Conservation (phyloP, 208 protist species). For the Blastocrithidia nonstop region DNA sequence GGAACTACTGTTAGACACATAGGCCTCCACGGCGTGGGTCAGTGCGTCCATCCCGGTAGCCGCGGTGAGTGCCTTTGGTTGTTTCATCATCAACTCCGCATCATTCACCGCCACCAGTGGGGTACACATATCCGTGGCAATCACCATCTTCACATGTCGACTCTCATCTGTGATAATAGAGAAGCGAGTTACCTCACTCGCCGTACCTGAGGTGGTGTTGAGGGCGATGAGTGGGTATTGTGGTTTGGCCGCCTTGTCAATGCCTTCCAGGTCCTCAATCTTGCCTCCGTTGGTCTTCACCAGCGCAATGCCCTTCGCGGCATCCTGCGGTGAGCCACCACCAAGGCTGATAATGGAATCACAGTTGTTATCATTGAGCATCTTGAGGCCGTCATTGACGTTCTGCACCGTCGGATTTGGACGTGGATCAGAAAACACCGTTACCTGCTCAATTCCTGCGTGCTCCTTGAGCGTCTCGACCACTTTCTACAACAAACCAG, state of each 20-base stretch:
- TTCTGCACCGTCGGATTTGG: constrained; percentile 48
- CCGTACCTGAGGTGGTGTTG: constrained; percentile 82
- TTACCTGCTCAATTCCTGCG: constrained; percentile 20
- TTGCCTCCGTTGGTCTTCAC: constrained; percentile 56
- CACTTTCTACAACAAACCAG: constrained; percentile 36
- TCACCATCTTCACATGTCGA: constrained; percentile 53
- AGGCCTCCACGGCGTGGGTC: constrained; percentile 80
- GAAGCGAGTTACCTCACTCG: constrained; percentile 83
- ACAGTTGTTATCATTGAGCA: constrained; percentile 25
- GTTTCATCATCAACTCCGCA: constrained; percentile 52
- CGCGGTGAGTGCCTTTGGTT: constrained; percentile 67
- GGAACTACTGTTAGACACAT: constrained; percentile 35
- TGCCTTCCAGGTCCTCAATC: constrained; percentile 40
- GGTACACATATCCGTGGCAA: constrained; percentile 30
- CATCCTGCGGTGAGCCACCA: constrained; percentile 78
- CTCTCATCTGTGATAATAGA: constrained; percentile 70
- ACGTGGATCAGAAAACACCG: constrained; percentile 40
- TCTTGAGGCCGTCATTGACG: constrained; percentile 29
- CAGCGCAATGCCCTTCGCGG: constrained; percentile 68
- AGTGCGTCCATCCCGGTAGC: constrained; percentile 85
- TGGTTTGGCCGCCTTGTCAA: constrained; percentile 23
- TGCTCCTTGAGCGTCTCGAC: constrained; percentile 32
- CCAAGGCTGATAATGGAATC: constrained; percentile 67
- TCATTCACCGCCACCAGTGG: constrained; percentile 75
- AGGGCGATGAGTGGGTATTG: constrained; percentile 59